Percentiles rank a stretch among this genome's conserved stretches.
phyloP scores from a whole-genome alignment of 1,284 basidiomycete species.

The Uromyces viciae-fabae region DNA sequence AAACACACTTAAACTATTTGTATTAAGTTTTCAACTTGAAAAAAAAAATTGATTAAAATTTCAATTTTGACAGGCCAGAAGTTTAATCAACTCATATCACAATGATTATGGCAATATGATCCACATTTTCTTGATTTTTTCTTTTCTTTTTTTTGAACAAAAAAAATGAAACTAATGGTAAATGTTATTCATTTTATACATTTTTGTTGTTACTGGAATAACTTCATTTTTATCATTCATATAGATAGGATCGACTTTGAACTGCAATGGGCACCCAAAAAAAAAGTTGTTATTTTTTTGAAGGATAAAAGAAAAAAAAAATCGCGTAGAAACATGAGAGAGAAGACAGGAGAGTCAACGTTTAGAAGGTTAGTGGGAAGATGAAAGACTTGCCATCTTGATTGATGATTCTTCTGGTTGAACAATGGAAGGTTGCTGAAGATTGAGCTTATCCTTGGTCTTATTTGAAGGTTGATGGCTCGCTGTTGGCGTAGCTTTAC shows the following conservation, averaged over 20 bases:
- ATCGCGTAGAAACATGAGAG: background rate
- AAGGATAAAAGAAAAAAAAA: background rate
- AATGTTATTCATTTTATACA: conserved; percentile 32
- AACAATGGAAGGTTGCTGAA: too few species aligned
- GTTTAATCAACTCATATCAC: too few species aligned
- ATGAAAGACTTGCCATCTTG: background rate
- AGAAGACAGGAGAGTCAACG: too few species aligned
- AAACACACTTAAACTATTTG: too few species aligned
- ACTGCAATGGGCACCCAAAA: background rate
- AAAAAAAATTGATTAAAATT: too few species aligned
- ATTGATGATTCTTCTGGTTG: background rate
- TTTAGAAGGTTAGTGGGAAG: too few species aligned
- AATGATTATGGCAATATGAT: background rate
- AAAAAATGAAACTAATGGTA: too few species aligned
- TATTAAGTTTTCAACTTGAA: too few species aligned
- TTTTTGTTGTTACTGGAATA: conserved; percentile 23
- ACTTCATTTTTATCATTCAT: conserved; percentile 3
- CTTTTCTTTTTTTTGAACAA: too few species aligned
- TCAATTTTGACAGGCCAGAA: too few species aligned
- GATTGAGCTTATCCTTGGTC: background rate
- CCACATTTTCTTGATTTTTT: background rate
- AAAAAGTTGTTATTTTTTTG: background rate
- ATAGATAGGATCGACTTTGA: conserved; percentile 36
- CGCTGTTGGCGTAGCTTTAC: conserved; percentile 51
- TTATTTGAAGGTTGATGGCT: background rate